Evolutionary conservation across 345 rosid species (phyloP).

Genomic region (Arabidopsis arenosa): DNA sequence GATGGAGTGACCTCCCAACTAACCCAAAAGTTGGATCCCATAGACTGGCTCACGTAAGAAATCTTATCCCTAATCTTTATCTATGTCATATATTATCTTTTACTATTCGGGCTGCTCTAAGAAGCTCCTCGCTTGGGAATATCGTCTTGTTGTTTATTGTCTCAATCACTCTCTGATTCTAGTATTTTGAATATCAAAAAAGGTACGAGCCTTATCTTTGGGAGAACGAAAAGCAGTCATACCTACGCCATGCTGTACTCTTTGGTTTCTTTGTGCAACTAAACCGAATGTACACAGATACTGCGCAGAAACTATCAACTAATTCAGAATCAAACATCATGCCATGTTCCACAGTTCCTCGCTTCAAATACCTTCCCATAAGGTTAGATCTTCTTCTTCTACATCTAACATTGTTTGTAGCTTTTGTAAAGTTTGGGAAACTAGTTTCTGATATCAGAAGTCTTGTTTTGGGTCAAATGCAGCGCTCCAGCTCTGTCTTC

Average conservation of each 20-base stretch:
- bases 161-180: conserved; percentile 28
- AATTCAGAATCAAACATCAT: conserved; percentile 93
- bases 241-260: conserved; percentile 91
- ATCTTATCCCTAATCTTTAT: conserved; percentile 14
- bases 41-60: conserved; percentile 98
- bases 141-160: conserved; percentile 6
- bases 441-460: conserved; percentile 16
- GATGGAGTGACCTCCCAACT: conserved; percentile 66
- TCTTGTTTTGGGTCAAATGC: conserved; percentile 18
- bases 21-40: conserved; percentile 88
- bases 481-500: conserved; percentile 92
- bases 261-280: conserved; percentile 99
- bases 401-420: conserved; percentile 22
- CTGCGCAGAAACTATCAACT: conserved; percentile 84
- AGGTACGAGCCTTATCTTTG: conserved; percentile 96
- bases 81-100: conserved; percentile 6
- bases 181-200: conserved; percentile 30
- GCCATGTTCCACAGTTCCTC: conserved; percentile 93
- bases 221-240: conserved; percentile 94
- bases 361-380: conserved; percentile 97
- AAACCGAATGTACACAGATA: conserved; percentile 84
- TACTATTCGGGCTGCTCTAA: conserved; percentile 5
- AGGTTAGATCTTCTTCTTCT: conserved; percentile 54
- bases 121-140: conserved; percentile 22
- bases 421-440: conserved; percentile 6